Evolutionary conservation across 225 moss, liverwort and hornwort genomes (phyloP), one percentile per base, ranked within the genome.

Genomic region (Polytrichum commune): DNA sequence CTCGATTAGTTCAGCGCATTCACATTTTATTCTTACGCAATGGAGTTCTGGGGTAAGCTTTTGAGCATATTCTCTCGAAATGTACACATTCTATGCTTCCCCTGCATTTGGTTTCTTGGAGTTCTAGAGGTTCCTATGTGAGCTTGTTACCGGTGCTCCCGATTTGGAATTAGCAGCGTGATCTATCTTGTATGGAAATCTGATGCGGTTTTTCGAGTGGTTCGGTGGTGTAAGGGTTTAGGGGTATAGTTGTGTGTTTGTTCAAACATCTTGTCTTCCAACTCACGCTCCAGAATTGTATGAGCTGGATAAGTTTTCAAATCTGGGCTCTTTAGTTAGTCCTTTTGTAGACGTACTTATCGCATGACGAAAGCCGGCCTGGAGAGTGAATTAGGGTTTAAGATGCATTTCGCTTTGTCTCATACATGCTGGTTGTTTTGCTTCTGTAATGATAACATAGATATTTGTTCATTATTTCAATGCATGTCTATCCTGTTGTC

Each of bases 31-130:
- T 23, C 24, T 8, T 24, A 8, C 58, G 55, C 71, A 18, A 87
- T 83, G 86, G 86, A 87, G 76, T 86, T 86, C 26, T 86, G 86
- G 86, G 86, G 86, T 86, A 68, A 60, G 58, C 35, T 63, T 18
- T 63, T 8, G 2, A 29, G 26, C 26, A 22, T 10, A 16, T 27
- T 27, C 24, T 63, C 25, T 63, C 27, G 27, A 27, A 24, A 35
- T 35, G 35, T 35, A 9, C 2, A 35, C 18, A 5, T 18, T 5
- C 22, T 63, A 24, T 0, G 4, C 27, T 6, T 6, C 57, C 1
- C 61, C 30, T 5, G 53, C 5, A 57, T 66, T 70, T 78, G 8
- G 8, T 67, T 23, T 16, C 23, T 29, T 30, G 30, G 10, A 32
- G 8, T n/a, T 5, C 2, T 23, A 46, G 67, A 67, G 65, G 65